Conservation (phyloP, 345 rosid genomes). For the Chamaenerion angustifolium region DNA sequence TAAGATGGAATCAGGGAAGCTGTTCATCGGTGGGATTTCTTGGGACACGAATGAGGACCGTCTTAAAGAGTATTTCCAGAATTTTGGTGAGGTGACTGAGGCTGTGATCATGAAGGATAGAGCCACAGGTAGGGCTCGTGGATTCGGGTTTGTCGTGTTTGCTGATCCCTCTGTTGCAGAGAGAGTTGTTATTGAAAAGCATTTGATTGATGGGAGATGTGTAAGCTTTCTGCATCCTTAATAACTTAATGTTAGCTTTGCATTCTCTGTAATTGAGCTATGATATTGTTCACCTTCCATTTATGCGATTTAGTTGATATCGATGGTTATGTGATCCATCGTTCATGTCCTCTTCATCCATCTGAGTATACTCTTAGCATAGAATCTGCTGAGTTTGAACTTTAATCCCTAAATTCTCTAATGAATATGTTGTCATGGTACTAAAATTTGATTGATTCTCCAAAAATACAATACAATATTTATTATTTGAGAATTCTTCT, state of each 20-base stretch:
- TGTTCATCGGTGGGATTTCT: constrained; percentile 87
- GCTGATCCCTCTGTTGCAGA: constrained; percentile 72
- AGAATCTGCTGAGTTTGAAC: too few species aligned
- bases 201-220: constrained; percentile 69
- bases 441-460: too few species aligned
- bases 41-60: constrained; percentile 93
- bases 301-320: too few species aligned
- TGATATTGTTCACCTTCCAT: too few species aligned
- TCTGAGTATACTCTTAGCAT: too few species aligned
- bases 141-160: constrained; percentile 84
- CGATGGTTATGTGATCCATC: too few species aligned
- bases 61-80: constrained; percentile 65
- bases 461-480: too few species aligned
- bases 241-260: background rate
- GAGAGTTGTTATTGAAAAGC: constrained; percentile 61
- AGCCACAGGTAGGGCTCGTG: constrained; percentile 89
- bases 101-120: constrained; percentile 94
- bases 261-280: background rate
- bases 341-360: too few species aligned
- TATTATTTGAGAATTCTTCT: too few species aligned
- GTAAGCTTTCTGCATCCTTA: constrained; percentile 22
- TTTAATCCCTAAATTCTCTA: too few species aligned
- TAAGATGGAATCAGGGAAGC: constrained; percentile 82
- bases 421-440: too few species aligned
- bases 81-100: constrained; percentile 70